A percentile compares a stretch with the other conserved stretches of the same genome.
phyloP scores from a whole-genome alignment of 306 rosid genomes.

The Delonix regia region DNA sequence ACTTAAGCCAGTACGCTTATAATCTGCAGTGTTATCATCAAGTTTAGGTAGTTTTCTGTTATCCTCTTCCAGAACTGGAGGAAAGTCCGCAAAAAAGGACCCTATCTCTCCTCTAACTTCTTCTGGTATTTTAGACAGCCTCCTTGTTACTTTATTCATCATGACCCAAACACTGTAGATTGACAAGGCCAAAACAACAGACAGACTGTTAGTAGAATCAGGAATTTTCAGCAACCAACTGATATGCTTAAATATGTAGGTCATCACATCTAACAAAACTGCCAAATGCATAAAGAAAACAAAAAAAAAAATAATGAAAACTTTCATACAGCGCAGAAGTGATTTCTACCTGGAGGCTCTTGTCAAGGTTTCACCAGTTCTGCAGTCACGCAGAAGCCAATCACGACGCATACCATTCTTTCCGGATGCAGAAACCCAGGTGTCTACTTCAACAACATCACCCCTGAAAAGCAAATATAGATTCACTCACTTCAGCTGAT shows the following conservation, averaged over 20 bases:
- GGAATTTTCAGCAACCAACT: constrained; percentile 16
- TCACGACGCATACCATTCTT: constrained; percentile 99
- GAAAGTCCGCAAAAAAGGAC: constrained; percentile 69
- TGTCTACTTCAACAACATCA: constrained; percentile 93
- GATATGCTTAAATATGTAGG: constrained; percentile 9
- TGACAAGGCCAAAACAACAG: constrained; percentile 40
- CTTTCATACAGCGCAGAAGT: constrained; percentile 21
- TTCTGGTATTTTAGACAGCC: constrained; percentile 85
- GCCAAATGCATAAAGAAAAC: constrained; percentile 11
- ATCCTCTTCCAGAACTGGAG: constrained; percentile 91
- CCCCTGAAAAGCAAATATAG: constrained; percentile 66
- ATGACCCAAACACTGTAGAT: constrained; percentile 93
- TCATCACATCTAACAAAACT: constrained; percentile 10
- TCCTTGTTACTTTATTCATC: constrained; percentile 97
- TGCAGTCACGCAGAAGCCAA: constrained; percentile 82
- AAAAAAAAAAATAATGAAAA: neutral
- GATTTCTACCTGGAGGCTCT: constrained; percentile 86
- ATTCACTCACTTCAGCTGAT: constrained; percentile 32
- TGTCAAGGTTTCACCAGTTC: constrained; percentile 77
- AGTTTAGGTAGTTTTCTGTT: constrained; percentile 81
- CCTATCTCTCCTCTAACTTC: constrained; percentile 94
- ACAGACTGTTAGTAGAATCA: constrained; percentile 13
- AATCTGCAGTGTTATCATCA: constrained; percentile 72
- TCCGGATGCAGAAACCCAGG: constrained; percentile 92
- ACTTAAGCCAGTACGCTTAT: constrained; percentile 68